Evolutionary conservation across 1,139 yeast species (phyloP).

Genomic region (Taphrina communis): DNA sequence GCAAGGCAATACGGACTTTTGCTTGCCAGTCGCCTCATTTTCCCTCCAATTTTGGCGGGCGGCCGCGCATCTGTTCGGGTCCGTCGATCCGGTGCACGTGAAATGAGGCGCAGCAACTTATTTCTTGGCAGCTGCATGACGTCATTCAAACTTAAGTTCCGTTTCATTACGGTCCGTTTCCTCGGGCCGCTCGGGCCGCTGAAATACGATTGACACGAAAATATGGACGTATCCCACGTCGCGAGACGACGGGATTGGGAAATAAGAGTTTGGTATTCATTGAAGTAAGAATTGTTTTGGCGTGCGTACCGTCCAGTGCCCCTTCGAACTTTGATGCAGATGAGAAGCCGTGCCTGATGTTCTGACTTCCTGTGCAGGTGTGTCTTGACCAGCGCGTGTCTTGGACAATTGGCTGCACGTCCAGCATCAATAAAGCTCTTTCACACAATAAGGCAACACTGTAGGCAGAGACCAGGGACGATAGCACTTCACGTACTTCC

Average conservation of each 20-base stretch:
- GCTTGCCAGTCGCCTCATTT: not conserved
- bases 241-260: not conserved
- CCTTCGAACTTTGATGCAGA: not conserved
- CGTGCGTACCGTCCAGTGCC: not conserved
- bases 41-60: not conserved
- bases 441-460: no score
- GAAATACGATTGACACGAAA: not conserved
- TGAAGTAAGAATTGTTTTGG: not conserved
- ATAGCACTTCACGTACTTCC: no score
- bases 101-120: constrained; percentile 17
- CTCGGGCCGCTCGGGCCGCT: not conserved
- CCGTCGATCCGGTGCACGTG: constrained; percentile 10
- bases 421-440: no score
- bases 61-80: not conserved
- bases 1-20: no score
- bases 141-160: not conserved
- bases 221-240: constrained; percentile 3
- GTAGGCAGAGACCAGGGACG: no score
- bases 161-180: not conserved
- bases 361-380: no score
- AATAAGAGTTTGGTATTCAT: not conserved
- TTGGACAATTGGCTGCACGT: no score
- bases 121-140: not conserved
- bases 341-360: no score
- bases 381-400: no score